Evolutionary conservation across 148 eudicot species (phyloP), one percentile per base, ranked within the genome.

Genomic region (Cornus controversa): DNA sequence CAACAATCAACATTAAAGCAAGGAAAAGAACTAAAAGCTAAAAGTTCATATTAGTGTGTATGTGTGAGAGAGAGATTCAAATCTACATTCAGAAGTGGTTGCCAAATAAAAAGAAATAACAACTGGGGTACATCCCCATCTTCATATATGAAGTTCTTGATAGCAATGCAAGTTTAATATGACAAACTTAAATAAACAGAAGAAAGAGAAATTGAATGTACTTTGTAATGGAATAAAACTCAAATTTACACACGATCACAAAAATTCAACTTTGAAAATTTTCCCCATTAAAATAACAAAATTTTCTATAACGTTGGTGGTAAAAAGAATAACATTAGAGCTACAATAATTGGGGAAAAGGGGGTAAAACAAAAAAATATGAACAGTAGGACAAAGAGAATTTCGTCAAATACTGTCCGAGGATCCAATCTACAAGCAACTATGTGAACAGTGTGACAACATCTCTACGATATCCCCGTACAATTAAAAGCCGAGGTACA

Each of bases 391-490:
- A 50, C 5, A 13, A 13, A 8, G 6, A 50, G 2, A 50, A 50
- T 11, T 11, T 50, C 7, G 2, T 50, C 5, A 50, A 53, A 27
- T 69, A 69, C 73, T 24, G 18, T 77, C 71, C 22, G 66, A 53
- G 6, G 36, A 27, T 45, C 63, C 2, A n/a, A 54, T 40, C 58
- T 0, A 77, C 1, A 3, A 29, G 63, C 42, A 73, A 73, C 89
- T 96, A 96, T 25, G 99, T 90, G 84, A 93, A 96, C 86, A 96
- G 85, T 29, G 99, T 96, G 70, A 96, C 98, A 37, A 96, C 99
- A 76, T 94, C 98, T 81, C 87, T 92, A 23, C 93, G 84, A 76
- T 96, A 96, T 16, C 99, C 98, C 83, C 99, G 84, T 28, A 96
- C 99, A 23, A 96, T 90, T 65, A 93, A 83, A 76, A 96, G 92